Conservation (phyloP, 495 filamentous ascomycete species). For the Aspergillus kassunensis region DNA sequence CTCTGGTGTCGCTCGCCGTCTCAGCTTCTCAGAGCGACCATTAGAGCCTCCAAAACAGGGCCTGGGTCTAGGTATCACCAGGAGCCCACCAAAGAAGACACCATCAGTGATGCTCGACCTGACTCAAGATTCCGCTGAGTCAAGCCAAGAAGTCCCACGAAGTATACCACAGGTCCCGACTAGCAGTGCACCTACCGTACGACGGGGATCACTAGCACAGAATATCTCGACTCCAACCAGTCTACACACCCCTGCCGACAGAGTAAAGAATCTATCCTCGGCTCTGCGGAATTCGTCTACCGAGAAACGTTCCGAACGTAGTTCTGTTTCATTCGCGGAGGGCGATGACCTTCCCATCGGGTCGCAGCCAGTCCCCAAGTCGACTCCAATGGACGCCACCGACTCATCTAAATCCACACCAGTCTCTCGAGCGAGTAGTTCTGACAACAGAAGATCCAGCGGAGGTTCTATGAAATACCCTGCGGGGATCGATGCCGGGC, state of each 20-base stretch:
- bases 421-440: background rate
- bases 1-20: slow-evolving; percentile 21
- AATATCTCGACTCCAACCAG: slow-evolving; percentile 12
- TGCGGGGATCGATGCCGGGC: background rate
- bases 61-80: slow-evolving; percentile 31
- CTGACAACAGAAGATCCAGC: slow-evolving; percentile 2
- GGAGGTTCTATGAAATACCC: slow-evolving; percentile 6
- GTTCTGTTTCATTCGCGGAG: slow-evolving; percentile 29
- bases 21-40: slow-evolving; percentile 16
- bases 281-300: slow-evolving; percentile 24
- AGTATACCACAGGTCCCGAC: slow-evolving; percentile 4
- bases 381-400: background rate
- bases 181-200: slow-evolving; percentile 4
- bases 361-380: slow-evolving; percentile 7
- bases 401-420: background rate
- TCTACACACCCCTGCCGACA: slow-evolving; percentile 9
- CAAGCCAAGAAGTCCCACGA: background rate
- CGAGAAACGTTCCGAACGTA: slow-evolving; percentile 14
- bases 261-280: slow-evolving; percentile 17
- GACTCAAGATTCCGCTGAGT: slow-evolving; percentile 10
- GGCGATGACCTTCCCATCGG: slow-evolving; percentile 11
- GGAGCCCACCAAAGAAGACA: slow-evolving; percentile 24
- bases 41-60: slow-evolving; percentile 12
- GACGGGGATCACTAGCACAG: slow-evolving; percentile 6
- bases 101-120: background rate